Percentiles rank a stretch among this genome's conserved stretches.
Evolutionary conservation across 2,329 filamentous ascomycete species (phyloP).

Genomic region (Penicillium sp.): DNA sequence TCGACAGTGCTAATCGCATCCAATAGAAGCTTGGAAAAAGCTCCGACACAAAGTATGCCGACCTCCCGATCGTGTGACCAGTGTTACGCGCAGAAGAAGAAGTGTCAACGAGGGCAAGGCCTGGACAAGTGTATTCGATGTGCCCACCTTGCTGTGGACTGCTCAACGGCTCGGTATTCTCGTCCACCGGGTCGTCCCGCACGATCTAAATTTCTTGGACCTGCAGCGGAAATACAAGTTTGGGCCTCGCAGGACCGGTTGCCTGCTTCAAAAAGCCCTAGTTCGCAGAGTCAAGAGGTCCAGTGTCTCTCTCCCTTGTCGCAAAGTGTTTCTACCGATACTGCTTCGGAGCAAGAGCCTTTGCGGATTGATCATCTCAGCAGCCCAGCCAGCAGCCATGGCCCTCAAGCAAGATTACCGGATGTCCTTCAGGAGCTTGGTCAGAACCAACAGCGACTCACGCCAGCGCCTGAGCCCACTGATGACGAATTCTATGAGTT

Average conservation of each 20-base stretch:
- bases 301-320: neutral
- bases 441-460: neutral
- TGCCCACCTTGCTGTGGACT: conserved; percentile 1
- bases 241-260: conserved; percentile 1
- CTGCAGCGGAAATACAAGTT: conserved; percentile 5
- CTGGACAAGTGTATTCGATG: conserved; percentile 5
- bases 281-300: neutral
- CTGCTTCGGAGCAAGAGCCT: neutral
- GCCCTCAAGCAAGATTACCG: neutral
- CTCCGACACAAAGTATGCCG: conserved; percentile 7
- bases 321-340: conserved; percentile 4
- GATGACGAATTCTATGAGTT: conserved; percentile 5
- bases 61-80: conserved; percentile 8
- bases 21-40: conserved; percentile 2
- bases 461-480: neutral
- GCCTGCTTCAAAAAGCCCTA: neutral
- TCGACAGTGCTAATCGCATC: neutral
- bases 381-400: neutral
- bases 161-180: conserved; percentile 6
- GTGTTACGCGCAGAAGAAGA: conserved; percentile 11
- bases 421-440: conserved; percentile 7
- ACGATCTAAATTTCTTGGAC: conserved; percentile 5
- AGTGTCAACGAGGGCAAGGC: conserved; percentile 4
- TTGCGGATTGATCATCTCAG: neutral
- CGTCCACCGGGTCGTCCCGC: conserved; percentile 8